These are phyloP conservation scores for Torulaspora pretoriensis DNA, from an alignment of 1,139 yeast genomes.

Conservation along the genomic window DNA sequence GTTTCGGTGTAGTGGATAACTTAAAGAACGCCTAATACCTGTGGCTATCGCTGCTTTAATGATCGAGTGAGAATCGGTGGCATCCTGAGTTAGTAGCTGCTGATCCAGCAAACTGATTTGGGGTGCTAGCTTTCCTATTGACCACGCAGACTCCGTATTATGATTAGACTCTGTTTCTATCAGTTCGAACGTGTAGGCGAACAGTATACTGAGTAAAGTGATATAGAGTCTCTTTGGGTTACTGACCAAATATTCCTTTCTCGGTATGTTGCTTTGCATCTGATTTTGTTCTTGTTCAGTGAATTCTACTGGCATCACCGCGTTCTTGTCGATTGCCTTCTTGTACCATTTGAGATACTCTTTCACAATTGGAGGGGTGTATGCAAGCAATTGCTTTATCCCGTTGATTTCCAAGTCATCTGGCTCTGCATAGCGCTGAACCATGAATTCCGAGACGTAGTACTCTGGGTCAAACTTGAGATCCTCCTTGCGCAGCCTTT, in stretches of 20 bases:
- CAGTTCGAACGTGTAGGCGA: constrained; percentile 68
- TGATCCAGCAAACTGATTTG: constrained; percentile 70
- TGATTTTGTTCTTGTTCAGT: constrained; percentile 56
- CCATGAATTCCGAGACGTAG: constrained; percentile 79
- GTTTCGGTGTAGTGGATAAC: constrained; percentile 77
- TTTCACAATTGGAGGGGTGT: constrained; percentile 50
- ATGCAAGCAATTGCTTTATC: constrained; percentile 50
- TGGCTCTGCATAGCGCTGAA: constrained; percentile 49
- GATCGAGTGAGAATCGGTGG: constrained; percentile 31
- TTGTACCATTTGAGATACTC: constrained; percentile 50
- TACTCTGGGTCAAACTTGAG: constrained; percentile 83
- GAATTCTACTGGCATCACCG: constrained; percentile 44
- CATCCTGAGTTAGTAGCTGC: constrained; percentile 43
- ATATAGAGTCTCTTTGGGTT: constrained; percentile 53
- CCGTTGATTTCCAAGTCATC: constrained; percentile 48
- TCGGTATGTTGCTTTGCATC: constrained; percentile 62
- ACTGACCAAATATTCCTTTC: constrained; percentile 53
- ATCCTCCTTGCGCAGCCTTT: constrained; percentile 65
- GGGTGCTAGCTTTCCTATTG: constrained; percentile 79
- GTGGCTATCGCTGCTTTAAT: constrained; percentile 56
- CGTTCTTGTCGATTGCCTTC: constrained; percentile 33
- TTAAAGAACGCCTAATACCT: constrained; percentile 64
- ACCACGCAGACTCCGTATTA: constrained; percentile 90
- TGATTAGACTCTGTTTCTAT: constrained; percentile 75
- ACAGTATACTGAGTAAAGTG: constrained; percentile 60